A percentile compares a stretch with the other conserved stretches of the same genome.
Conservation (phyloP, 176 grass and related monocot species). For the Carex kokanica region DNA sequence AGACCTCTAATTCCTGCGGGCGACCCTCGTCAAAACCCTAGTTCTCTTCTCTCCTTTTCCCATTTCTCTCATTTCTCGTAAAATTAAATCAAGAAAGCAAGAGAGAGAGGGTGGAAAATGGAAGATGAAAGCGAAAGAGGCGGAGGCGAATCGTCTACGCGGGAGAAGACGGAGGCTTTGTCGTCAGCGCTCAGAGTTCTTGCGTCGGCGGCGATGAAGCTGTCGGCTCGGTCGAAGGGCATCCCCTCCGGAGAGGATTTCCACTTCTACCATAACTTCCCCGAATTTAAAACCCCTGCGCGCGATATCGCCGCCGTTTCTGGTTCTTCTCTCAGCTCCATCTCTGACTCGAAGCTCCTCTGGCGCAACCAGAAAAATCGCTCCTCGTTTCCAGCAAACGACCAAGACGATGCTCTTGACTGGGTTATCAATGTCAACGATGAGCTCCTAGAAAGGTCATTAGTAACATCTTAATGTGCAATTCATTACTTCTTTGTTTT, state of each 20-base stretch:
- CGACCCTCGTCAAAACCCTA: constrained; percentile 8
- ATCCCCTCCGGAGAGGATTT: constrained; percentile 50
- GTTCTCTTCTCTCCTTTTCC: background rate
- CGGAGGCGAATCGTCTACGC: constrained; percentile 24
- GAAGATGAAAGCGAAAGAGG: constrained; percentile 31
- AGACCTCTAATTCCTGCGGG: background rate
- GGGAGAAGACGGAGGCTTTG: constrained; percentile 23
- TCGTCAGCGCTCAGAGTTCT: constrained; percentile 38
- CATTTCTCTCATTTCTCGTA: background rate
- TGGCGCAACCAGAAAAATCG: constrained; percentile 28
- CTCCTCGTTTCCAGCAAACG: constrained; percentile 35
- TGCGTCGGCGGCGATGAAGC: constrained; percentile 38
- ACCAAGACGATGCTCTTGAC: constrained; percentile 64
- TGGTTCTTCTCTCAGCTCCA: constrained; percentile 36
- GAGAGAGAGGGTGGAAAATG: constrained; percentile 19
- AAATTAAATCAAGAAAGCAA: background rate
- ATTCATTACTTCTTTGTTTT: constrained; percentile 2
- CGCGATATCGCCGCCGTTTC: constrained; percentile 40
- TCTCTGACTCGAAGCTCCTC: constrained; percentile 18
- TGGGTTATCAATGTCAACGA: constrained; percentile 63
- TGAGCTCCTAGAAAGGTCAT: constrained; percentile 51
- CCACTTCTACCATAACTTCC: constrained; percentile 91
- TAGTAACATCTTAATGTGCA: background rate
- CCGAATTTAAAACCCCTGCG: constrained; percentile 54
- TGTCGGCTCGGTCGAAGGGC: constrained; percentile 31